Evolutionary conservation across 108 stramenopile species (phyloP).

Genomic region (Chaetoceros muelleri): DNA sequence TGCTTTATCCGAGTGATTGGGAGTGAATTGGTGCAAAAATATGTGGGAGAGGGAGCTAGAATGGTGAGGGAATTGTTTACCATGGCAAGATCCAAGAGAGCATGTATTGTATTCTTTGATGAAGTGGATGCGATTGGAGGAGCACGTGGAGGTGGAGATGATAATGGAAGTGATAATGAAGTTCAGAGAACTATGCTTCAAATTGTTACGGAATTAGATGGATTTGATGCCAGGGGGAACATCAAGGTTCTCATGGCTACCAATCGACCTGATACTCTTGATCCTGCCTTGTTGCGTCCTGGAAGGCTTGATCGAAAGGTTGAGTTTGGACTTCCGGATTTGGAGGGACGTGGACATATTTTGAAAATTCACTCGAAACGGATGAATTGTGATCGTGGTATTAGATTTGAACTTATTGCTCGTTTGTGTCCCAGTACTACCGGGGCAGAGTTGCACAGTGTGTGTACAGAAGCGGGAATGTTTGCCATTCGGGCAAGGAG

Average conservation of each 20-base stretch:
- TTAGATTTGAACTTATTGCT: slow-evolving; percentile 97
- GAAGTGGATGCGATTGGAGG: slow-evolving; percentile 93
- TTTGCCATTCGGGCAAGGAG: slow-evolving; percentile 96
- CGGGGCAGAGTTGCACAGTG: slow-evolving; percentile 93
- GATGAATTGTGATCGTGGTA: slow-evolving; percentile 96
- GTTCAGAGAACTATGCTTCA: slow-evolving; percentile 98
- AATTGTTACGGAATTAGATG: slow-evolving; percentile 97
- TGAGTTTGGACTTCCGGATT: slow-evolving; percentile 94
- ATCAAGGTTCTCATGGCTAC: slow-evolving; percentile 99
- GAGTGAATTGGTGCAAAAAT: slow-evolving; percentile 92
- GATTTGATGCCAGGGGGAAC: slow-evolving; percentile 96
- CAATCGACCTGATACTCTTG: slow-evolving; percentile 95
- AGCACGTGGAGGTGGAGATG: slow-evolving; percentile 73
- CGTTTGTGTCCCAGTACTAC: slow-evolving; percentile 97
- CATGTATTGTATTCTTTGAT: slow-evolving; percentile 95
- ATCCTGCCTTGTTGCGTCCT: slow-evolving; percentile 93
- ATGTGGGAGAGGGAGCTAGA: slow-evolving; percentile 98
- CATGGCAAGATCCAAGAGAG: slow-evolving; percentile 95
- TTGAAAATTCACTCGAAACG: slow-evolving; percentile 93
- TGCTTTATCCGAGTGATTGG: slow-evolving; percentile 98
- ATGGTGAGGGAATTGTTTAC: slow-evolving; percentile 99
- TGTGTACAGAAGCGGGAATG: slow-evolving; percentile 99
- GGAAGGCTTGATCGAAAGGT: slow-evolving; percentile 97
- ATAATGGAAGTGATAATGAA: slow-evolving; percentile 88
- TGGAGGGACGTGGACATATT: slow-evolving; percentile 95